A percentile compares a stretch with the other conserved stretches of the same genome.
phyloP scores from a whole-genome alignment of 2,329 filamentous ascomycete genomes.

The Shiraia sp. region DNA sequence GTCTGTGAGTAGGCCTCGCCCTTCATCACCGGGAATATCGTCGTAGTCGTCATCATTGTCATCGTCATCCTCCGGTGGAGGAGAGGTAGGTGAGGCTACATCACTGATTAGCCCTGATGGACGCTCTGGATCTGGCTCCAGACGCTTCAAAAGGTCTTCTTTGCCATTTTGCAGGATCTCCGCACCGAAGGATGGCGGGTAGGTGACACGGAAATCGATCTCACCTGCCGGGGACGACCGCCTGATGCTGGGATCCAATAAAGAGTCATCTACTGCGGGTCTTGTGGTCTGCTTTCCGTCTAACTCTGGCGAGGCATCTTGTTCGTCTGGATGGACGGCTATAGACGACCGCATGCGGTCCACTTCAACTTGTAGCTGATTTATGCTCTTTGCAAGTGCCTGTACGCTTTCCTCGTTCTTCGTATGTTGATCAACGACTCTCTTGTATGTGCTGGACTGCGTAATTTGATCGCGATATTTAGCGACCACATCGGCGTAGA shows the following conservation, averaged over 20 bases:
- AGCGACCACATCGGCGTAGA: constrained; percentile 47
- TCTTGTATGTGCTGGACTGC: constrained; percentile 40
- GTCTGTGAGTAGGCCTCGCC: constrained; percentile 85
- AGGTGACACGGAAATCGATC: constrained; percentile 55
- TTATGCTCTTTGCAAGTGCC: constrained; percentile 46
- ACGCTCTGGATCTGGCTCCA: constrained; percentile 51
- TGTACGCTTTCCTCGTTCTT: constrained; percentile 46
- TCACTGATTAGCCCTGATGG: constrained; percentile 44
- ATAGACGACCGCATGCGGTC: constrained; percentile 43
- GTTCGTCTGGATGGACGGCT: constrained; percentile 28
- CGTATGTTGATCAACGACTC: constrained; percentile 42
- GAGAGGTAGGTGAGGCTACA: constrained; percentile 46
- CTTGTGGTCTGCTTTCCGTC: constrained; percentile 22
- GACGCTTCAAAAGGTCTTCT: constrained; percentile 55
- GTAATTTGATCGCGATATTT: constrained; percentile 45
- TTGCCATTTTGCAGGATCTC: constrained; percentile 56
- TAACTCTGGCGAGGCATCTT: constrained; percentile 12
- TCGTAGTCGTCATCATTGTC: constrained; percentile 75
- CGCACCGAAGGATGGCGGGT: constrained; percentile 53
- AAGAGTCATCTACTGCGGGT: constrained; percentile 32
- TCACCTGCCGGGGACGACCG: constrained; percentile 46
- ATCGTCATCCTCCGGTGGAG: constrained; percentile 62
- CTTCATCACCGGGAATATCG: constrained; percentile 68
- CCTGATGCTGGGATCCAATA: constrained; percentile 41
- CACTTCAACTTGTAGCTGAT: constrained; percentile 46